phyloP scores from a whole-genome alignment of 768 basidiomycete genomes.

The Tylopilus sp. region DNA sequence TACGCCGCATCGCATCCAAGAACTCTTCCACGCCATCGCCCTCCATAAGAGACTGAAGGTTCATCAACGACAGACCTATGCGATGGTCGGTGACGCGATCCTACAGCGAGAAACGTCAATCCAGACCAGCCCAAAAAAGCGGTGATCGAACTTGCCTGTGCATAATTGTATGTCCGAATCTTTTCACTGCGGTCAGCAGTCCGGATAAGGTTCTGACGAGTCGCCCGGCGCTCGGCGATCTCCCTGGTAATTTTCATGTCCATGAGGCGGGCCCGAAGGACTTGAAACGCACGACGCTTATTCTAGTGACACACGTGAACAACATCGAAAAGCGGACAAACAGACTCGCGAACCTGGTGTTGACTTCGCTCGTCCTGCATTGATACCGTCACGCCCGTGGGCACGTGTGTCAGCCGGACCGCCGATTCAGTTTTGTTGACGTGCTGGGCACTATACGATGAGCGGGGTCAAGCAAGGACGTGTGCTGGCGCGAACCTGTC shows the following conservation, averaged over 20 bases:
- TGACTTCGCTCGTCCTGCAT: conserved; percentile 99
- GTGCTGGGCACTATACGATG: conserved; percentile 50
- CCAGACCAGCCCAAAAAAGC: no score
- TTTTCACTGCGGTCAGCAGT: conserved; percentile 90
- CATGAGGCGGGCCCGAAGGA: conserved; percentile 82
- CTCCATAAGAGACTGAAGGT: conserved; percentile 62
- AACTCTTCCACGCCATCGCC: conserved; percentile 60
- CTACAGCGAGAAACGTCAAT: conserved; percentile 34
- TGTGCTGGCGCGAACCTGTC: conserved; percentile 57
- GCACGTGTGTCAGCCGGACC: conserved; percentile 88
- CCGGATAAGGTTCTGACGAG: conserved; percentile 69
- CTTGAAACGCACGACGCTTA: conserved; percentile 86
- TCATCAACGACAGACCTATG: conserved; percentile 71
- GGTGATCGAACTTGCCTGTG: conserved; percentile 50
- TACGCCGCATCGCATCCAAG: conserved; percentile 51
- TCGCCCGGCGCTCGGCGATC: conserved; percentile 63
- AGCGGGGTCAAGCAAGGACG: not conserved
- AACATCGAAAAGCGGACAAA: not conserved
- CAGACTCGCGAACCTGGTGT: conserved; percentile 60
- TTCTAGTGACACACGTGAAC: conserved; percentile 50
- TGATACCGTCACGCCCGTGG: conserved; percentile 90
- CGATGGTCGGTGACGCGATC: conserved; percentile 94
- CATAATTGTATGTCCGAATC: conserved; percentile 92
- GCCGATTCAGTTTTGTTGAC: conserved; percentile 99
- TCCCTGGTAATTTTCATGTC: conserved; percentile 73